Percentiles rank a stretch among this genome's conserved stretches.
Conservation (phyloP, 345 rosid genomes). For the Brassica napus region DNA sequence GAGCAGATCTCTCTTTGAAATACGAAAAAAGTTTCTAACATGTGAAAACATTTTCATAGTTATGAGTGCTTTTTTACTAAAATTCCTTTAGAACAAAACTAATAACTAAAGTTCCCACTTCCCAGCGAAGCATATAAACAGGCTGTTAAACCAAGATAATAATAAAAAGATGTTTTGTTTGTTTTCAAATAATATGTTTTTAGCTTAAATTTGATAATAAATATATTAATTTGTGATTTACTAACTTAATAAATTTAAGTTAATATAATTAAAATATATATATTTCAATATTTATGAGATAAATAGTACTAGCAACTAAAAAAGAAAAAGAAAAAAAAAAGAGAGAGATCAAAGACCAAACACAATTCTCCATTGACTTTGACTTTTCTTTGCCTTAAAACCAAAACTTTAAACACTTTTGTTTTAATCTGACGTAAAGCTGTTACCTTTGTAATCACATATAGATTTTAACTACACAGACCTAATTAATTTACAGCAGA, state of each 20-base stretch:
- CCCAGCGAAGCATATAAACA: slow-evolving; percentile 17
- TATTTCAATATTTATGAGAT: not conserved
- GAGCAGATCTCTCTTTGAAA: slow-evolving; percentile 8
- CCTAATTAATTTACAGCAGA: not conserved
- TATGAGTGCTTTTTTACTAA: not conserved
- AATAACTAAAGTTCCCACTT: not conserved
- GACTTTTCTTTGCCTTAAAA: slow-evolving; percentile 23
- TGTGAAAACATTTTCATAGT: not conserved
- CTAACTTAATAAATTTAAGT: not conserved
- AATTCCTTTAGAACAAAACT: not conserved
- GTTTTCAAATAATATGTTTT: not conserved
- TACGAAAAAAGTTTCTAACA: not conserved
- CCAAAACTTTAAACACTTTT: not conserved
- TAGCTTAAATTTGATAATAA: not conserved
- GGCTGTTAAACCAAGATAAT: slow-evolving; percentile 14
- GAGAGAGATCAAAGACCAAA: not conserved
- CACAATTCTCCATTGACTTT: slow-evolving; percentile 25
- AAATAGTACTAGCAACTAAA: not conserved
- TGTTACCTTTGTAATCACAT: slow-evolving; percentile 23
- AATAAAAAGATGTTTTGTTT: not conserved
- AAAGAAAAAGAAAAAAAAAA: not conserved
- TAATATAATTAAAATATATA: no score
- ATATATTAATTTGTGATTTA: not conserved
- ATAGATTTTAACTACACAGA: not conserved
- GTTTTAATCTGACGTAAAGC: not conserved